Conservation (phyloP, 2,329 filamentous ascomycete species). For the Chaetomiaceae sp. region DNA sequence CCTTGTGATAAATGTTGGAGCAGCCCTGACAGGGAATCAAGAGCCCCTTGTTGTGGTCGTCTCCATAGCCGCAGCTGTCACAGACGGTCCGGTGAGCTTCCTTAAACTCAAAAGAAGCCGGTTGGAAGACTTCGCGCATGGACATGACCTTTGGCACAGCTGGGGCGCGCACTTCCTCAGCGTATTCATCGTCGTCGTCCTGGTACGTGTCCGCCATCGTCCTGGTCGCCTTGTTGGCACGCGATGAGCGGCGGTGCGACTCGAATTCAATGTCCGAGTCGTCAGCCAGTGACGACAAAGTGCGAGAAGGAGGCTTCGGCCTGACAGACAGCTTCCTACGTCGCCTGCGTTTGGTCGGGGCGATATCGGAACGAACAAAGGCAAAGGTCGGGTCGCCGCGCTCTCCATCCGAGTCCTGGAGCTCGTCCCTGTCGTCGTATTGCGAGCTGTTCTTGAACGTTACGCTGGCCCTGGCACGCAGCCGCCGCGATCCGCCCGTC, state of each 20-base stretch:
- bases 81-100: slow-evolving; percentile 66
- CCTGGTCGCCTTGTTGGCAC: slow-evolving; percentile 41
- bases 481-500: not conserved
- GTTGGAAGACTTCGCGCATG: slow-evolving; percentile 70
- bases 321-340: slow-evolving; percentile 11
- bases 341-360: slow-evolving; percentile 19
- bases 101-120: slow-evolving; percentile 60
- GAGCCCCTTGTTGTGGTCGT: slow-evolving; percentile 57
- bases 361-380: slow-evolving; percentile 28
- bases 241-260: slow-evolving; percentile 44
- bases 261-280: slow-evolving; percentile 49
- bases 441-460: not conserved
- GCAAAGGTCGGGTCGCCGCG: slow-evolving; percentile 25
- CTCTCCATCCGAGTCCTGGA: slow-evolving; percentile 28
- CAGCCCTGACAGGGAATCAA: slow-evolving; percentile 91
- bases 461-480: slow-evolving; percentile 14
- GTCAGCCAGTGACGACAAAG: not conserved
- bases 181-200: slow-evolving; percentile 56
- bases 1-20: slow-evolving; percentile 74
- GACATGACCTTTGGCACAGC: slow-evolving; percentile 53
- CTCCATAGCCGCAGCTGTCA: slow-evolving; percentile 61
- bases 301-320: not conserved
- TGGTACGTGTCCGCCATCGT: slow-evolving; percentile 50
- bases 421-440: slow-evolving; percentile 29
- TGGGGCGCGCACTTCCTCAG: slow-evolving; percentile 40